Conservation (phyloP, 345 rosid species). For the Gossypium longicalyx region DNA sequence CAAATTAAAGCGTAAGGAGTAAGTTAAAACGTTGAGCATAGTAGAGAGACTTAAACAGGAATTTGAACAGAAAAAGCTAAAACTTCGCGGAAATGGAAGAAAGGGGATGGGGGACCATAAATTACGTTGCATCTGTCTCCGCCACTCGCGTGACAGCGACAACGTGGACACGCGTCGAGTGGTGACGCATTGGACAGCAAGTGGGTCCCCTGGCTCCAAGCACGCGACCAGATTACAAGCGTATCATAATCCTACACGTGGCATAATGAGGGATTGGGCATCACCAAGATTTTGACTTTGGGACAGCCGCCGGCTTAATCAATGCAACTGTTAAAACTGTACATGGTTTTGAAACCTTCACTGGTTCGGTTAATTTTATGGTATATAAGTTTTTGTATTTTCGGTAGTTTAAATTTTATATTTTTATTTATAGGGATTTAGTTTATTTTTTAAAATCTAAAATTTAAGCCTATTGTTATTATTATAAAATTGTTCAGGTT, state of each 20-base stretch:
- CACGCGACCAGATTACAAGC: conserved; percentile 33
- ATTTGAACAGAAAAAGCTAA: no score
- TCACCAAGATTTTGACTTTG: conserved; percentile 52
- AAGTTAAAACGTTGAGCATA: no score
- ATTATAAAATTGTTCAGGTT: no score
- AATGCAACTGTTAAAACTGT: conserved; percentile 15
- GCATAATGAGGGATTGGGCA: conserved; percentile 29
- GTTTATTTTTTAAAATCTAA: no score
- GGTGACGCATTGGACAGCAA: conserved; percentile 39
- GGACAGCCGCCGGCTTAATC: conserved; percentile 89
- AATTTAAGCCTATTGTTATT: no score
- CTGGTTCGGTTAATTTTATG: no score
- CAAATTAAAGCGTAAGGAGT: no score
- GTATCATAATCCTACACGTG: conserved; percentile 46
- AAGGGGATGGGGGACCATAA: conserved; percentile 34
- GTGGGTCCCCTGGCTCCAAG: conserved; percentile 38
- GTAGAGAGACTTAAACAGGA: no score
- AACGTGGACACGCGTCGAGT: conserved; percentile 43
- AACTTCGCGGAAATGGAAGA: no score
- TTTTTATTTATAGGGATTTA: background rate
- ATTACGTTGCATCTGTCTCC: conserved; percentile 40
- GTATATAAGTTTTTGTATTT: no score
- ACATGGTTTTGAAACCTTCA: background rate
- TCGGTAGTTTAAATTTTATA: no score
- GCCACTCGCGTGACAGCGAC: conserved; percentile 47